A percentile compares a stretch with the other conserved stretches of the same genome.
These are phyloP conservation scores for Boletus huronensis DNA, from an alignment of 768 basidiomycete species.

Conservation along the genomic window DNA sequence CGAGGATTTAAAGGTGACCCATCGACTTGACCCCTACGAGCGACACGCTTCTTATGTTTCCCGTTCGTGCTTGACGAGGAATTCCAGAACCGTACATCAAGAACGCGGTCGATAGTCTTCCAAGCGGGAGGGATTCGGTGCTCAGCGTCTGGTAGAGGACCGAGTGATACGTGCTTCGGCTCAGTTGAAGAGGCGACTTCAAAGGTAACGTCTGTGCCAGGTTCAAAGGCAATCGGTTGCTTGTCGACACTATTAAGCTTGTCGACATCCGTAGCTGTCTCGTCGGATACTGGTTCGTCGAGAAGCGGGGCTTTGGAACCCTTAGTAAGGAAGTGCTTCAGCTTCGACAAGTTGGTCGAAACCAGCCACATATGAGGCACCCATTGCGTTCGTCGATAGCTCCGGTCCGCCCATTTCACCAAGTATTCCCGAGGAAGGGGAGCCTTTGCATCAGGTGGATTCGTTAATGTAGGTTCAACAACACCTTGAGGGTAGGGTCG, in stretches of 20 bases:
- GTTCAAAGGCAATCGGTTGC: slow-evolving; percentile 38
- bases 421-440: slow-evolving; percentile 86
- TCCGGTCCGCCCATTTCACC: slow-evolving; percentile 80
- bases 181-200: slow-evolving; percentile 31
- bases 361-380: slow-evolving; percentile 91
- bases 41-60: slow-evolving; percentile 18
- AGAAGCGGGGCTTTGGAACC: slow-evolving; percentile 71
- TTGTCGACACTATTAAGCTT: slow-evolving; percentile 17
- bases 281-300: slow-evolving; percentile 38
- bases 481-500: slow-evolving; percentile 71
- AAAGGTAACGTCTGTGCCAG: slow-evolving; percentile 35
- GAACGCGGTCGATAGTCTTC: slow-evolving; percentile 89
- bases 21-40: slow-evolving; percentile 31
- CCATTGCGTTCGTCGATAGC: slow-evolving; percentile 81
- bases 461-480: slow-evolving; percentile 45
- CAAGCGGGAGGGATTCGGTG: slow-evolving; percentile 70
- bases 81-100: slow-evolving; percentile 73
- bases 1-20: slow-evolving; percentile 14
- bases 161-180: slow-evolving; percentile 26
- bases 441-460: slow-evolving; percentile 50
- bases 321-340: slow-evolving; percentile 71
- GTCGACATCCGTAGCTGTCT: slow-evolving; percentile 28
- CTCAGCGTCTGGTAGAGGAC: slow-evolving; percentile 66
- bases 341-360: slow-evolving; percentile 56
- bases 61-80: slow-evolving; percentile 26